Conservation (phyloP, 1,139 yeast species). For the Casaregolazyma suthepensis region DNA sequence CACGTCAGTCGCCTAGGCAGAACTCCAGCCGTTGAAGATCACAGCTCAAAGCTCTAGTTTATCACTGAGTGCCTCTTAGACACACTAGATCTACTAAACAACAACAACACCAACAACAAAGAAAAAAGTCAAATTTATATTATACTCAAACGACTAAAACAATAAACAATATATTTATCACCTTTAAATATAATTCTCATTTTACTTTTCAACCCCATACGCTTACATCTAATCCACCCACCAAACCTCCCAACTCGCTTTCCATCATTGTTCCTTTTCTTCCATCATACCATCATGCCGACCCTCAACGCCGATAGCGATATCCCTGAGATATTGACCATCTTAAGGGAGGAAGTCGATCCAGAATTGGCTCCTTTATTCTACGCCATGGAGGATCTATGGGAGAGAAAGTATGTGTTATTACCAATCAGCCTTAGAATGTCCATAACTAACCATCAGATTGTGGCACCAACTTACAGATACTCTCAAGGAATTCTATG, state of each 20-base stretch:
- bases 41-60: too few relatives aligned
- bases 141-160: too few relatives aligned
- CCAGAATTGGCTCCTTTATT: conserved; percentile 59
- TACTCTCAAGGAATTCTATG: conserved; percentile 56
- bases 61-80: too few relatives aligned
- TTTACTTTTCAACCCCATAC: neutral
- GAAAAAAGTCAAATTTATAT: too few relatives aligned
- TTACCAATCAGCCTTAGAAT: neutral
- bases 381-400: conserved; percentile 74
- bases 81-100: too few relatives aligned
- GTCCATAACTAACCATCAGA: conserved; percentile 13
- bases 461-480: conserved; percentile 74
- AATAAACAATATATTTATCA: too few relatives aligned
- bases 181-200: too few relatives aligned
- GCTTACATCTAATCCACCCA: too few relatives aligned
- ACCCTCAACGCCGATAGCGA: conserved; percentile 34
- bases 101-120: too few relatives aligned
- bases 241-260: too few relatives aligned
- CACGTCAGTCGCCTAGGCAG: too few relatives aligned
- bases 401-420: conserved; percentile 60
- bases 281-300: conserved; percentile 7
- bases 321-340: conserved; percentile 56
- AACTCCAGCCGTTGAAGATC: too few relatives aligned
- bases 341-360: conserved; percentile 64
- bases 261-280: neutral